A percentile compares a stretch with the other conserved stretches of the same genome.
Evolutionary conservation across 352 stramenopile species (phyloP).

Genomic region (Discostella stelligera): DNA sequence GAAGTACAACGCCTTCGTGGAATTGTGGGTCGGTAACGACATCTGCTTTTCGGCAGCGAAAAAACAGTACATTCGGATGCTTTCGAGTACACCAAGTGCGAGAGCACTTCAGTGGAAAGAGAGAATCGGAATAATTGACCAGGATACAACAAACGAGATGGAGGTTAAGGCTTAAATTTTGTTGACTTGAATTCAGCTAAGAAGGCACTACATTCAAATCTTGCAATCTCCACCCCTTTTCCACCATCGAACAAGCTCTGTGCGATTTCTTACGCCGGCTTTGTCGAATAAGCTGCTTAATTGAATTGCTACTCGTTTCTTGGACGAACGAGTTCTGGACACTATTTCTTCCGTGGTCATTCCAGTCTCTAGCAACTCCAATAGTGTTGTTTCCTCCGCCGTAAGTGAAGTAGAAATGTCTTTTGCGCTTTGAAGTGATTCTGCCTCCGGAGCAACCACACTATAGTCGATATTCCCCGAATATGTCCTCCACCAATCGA

Average conservation of each 20-base stretch:
- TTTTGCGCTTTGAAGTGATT: slow-evolving; percentile 5
- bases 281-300: slow-evolving; percentile 15
- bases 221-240: background rate
- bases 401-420: slow-evolving; percentile 5
- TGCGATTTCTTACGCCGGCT: slow-evolving; percentile 31
- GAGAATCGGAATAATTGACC: slow-evolving; percentile 41
- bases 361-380: slow-evolving; percentile 23
- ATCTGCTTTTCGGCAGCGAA: slow-evolving; percentile 54
- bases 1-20: slow-evolving; percentile 47
- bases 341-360: slow-evolving; percentile 40
- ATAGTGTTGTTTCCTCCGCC: slow-evolving; percentile 16
- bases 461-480: background rate
- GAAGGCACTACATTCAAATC: background rate
- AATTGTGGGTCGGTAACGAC: slow-evolving; percentile 23
- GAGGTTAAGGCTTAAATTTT: background rate
- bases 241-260: slow-evolving; percentile 40
- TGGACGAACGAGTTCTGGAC: slow-evolving; percentile 13
- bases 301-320: slow-evolving; percentile 13
- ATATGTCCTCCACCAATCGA: slow-evolving; percentile 15
- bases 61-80: slow-evolving; percentile 63
- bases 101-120: slow-evolving; percentile 55
- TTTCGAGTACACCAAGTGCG: slow-evolving; percentile 54
- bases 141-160: background rate
- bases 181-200: background rate
- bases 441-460: background rate